These are phyloP conservation scores for Zygnema circumcarinatum DNA, from an alignment of 139 green algal species.

Conservation along the genomic window DNA sequence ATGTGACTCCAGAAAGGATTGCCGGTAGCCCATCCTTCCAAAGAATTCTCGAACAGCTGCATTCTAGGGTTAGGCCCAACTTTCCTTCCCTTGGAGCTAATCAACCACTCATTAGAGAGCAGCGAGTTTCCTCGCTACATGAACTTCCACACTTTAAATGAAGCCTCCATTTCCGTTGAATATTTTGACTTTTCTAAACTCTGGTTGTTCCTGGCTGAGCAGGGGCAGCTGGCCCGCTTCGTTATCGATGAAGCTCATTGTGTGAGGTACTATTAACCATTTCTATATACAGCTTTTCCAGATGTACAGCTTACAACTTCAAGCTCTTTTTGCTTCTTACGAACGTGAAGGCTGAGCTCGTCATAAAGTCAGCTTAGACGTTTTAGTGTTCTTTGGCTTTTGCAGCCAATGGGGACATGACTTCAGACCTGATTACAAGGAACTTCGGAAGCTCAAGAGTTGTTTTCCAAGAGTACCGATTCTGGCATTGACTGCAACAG, in stretches of 20 bases:
- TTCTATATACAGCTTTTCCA: too few relatives aligned
- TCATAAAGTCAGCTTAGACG: not conserved
- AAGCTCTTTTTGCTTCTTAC: too few relatives aligned
- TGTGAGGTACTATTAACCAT: conserved; percentile 66
- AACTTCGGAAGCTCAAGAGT: conserved; percentile 66
- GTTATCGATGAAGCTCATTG: conserved; percentile 86
- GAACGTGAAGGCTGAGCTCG: not conserved
- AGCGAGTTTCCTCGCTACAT: conserved; percentile 10
- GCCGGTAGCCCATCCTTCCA: conserved; percentile 65
- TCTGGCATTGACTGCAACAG: conserved; percentile 79
- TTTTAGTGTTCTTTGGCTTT: not conserved
- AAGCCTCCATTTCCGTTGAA: not conserved
- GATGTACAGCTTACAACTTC: too few relatives aligned
- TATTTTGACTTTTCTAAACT: not conserved
- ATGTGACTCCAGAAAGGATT: conserved; percentile 86
- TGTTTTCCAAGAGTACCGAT: conserved; percentile 68
- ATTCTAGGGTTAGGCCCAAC: conserved; percentile 11
- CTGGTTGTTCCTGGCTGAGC: conserved; percentile 8
- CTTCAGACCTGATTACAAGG: conserved; percentile 81
- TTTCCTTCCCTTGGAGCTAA: too few relatives aligned
- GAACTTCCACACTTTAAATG: conserved; percentile 21
- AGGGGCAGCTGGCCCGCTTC: conserved; percentile 67
- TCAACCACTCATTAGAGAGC: not conserved
- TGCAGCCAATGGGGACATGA: conserved; percentile 78
- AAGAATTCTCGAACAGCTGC: conserved; percentile 23